These are phyloP conservation scores for Colletotrichum musicola DNA, from an alignment of 2,329 filamentous ascomycete species.

Conservation along the genomic window DNA sequence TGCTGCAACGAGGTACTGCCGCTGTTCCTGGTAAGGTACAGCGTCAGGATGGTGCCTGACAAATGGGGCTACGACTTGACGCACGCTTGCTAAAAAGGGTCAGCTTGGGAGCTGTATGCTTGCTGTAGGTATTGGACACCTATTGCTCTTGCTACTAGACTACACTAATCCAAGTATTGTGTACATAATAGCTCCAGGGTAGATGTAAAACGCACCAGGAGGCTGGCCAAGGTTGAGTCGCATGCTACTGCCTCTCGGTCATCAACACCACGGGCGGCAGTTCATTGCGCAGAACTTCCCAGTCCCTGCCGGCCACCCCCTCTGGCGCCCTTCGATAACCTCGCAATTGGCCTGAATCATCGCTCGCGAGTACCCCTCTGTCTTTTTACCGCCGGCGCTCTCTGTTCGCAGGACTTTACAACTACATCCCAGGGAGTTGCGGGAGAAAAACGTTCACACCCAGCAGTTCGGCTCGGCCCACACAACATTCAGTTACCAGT, in stretches of 20 bases:
- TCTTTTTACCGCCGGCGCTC: slow-evolving; percentile 1
- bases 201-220: slow-evolving; percentile 34
- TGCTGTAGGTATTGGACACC: background rate
- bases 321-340: background rate
- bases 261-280: slow-evolving; percentile 36
- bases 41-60: slow-evolving; percentile 37
- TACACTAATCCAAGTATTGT: background rate
- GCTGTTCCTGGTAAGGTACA: slow-evolving; percentile 11
- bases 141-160: rapidly evolving
- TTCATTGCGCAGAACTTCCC: background rate
- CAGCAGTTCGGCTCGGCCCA: background rate
- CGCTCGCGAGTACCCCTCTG: background rate
- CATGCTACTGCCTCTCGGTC: slow-evolving; percentile 18
- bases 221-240: slow-evolving; percentile 27
- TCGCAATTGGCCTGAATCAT: slow-evolving; percentile 8
- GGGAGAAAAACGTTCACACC: background rate
- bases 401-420: background rate
- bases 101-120: slow-evolving; percentile 27
- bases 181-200: slow-evolving; percentile 25
- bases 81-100: slow-evolving; percentile 29
- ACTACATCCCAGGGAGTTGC: slow-evolving; percentile 14
- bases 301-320: background rate
- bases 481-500: background rate
- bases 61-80: slow-evolving; percentile 28
- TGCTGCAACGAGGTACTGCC: slow-evolving; percentile 1